Conservation (phyloP, 2,329 filamentous ascomycete species). For the Exophiala spinifera region DNA sequence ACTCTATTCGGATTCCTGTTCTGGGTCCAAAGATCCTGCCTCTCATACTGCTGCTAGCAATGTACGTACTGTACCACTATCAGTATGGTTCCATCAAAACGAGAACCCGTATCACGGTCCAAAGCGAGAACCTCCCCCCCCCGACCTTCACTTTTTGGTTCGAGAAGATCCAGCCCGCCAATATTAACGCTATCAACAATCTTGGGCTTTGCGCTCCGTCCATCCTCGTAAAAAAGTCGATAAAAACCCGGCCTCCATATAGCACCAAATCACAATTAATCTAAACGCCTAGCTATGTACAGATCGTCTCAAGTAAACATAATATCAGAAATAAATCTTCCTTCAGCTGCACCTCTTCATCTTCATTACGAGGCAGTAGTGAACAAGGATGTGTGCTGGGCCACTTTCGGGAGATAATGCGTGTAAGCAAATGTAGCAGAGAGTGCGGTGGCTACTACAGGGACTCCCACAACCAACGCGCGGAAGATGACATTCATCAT, state of each 20-base stretch:
- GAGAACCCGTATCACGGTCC: not conserved
- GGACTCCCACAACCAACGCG: conserved; percentile 49
- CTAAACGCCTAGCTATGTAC: conserved; percentile 11
- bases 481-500: conserved; percentile 55
- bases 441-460: conserved; percentile 46
- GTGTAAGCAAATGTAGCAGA: conserved; percentile 42
- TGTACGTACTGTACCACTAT: too few species aligned
- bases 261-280: not conserved
- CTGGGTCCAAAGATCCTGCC: too few species aligned
- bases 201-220: not conserved
- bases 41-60: too few species aligned
- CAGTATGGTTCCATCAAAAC: too few species aligned
- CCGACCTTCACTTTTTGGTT: not conserved
- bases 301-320: not conserved
- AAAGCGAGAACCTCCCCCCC: too few species aligned
- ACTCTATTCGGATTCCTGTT: too few species aligned
- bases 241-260: not conserved
- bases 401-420: conserved; percentile 32
- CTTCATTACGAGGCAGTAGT: conserved; percentile 8
- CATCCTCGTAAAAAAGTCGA: not conserved
- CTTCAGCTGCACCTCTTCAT: not conserved
- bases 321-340: not conserved
- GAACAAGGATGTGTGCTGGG: conserved; percentile 13
- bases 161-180: not conserved
- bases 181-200: not conserved